Evolutionary conservation across 2,329 filamentous ascomycete genomes (phyloP).

Genomic region (Myrmaecium sp.): DNA sequence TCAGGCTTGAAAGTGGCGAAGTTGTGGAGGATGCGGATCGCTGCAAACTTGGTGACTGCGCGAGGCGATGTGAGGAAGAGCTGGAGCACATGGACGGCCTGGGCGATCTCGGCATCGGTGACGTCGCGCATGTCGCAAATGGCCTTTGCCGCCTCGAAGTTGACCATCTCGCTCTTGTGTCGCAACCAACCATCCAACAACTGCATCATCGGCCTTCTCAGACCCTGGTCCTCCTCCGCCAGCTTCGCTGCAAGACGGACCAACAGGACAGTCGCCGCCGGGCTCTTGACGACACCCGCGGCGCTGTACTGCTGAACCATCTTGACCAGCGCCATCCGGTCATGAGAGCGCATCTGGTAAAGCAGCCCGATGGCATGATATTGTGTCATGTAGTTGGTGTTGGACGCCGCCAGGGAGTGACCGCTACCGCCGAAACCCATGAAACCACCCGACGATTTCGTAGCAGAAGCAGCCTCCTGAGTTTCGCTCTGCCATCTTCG

Average conservation of each 20-base stretch:
- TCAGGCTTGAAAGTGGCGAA: slow-evolving; percentile 94
- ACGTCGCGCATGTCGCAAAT: slow-evolving; percentile 92
- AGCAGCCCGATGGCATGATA: slow-evolving; percentile 95
- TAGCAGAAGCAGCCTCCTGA: slow-evolving; percentile 82
- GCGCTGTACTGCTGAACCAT: slow-evolving; percentile 99
- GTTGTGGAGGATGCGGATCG: slow-evolving; percentile 87
- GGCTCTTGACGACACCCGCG: slow-evolving; percentile 84
- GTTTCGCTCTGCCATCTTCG: slow-evolving; percentile 97
- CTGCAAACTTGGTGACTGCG: slow-evolving; percentile 92
- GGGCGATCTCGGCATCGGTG: slow-evolving; percentile 75
- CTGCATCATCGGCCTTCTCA: slow-evolving; percentile 93
- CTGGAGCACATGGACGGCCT: slow-evolving; percentile 88
- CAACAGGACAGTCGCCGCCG: slow-evolving; percentile 79
- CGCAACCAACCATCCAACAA: slow-evolving; percentile 89
- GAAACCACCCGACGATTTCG: slow-evolving; percentile 79
- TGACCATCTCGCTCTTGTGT: slow-evolving; percentile 87
- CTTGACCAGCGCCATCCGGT: slow-evolving; percentile 96
- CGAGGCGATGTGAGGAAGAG: slow-evolving; percentile 92
- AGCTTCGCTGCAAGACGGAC: slow-evolving; percentile 86
- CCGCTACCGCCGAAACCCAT: slow-evolving; percentile 76
- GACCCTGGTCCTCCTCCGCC: slow-evolving; percentile 76
- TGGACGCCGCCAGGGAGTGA: slow-evolving; percentile 50
- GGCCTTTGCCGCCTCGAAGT: slow-evolving; percentile 96
- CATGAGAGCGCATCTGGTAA: slow-evolving; percentile 95
- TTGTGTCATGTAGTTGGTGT: slow-evolving; percentile 93